A percentile compares a stretch with the other conserved stretches of the same genome.
These are phyloP conservation scores for Xylaria multiplex DNA, from an alignment of 2,329 filamentous ascomycete species.

Conservation along the genomic window DNA sequence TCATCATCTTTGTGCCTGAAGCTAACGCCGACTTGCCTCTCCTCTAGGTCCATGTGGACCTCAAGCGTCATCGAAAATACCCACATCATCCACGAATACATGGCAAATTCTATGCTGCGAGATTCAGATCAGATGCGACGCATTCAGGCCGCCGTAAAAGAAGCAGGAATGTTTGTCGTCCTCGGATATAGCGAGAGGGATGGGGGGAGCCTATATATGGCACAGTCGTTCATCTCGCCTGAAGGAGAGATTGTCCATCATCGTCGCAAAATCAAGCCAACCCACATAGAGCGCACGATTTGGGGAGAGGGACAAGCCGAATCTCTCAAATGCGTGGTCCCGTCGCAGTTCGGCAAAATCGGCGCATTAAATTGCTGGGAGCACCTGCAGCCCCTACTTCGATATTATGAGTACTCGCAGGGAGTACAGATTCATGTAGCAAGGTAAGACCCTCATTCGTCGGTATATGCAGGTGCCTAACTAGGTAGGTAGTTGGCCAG, in stretches of 20 bases:
- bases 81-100: constrained; percentile 51
- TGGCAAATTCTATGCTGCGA: constrained; percentile 49
- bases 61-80: constrained; percentile 55
- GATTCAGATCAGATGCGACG: constrained; percentile 57
- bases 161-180: constrained; percentile 57
- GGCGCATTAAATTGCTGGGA: constrained; percentile 68
- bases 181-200: constrained; percentile 62
- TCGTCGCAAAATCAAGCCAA: constrained; percentile 62
- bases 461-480: constrained; percentile 32
- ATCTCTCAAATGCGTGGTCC: constrained; percentile 62
- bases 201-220: constrained; percentile 57
- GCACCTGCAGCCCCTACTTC: constrained; percentile 63
- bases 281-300: constrained; percentile 58
- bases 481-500: constrained; percentile 45
- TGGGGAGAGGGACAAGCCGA: constrained; percentile 68
- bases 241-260: constrained; percentile 58
- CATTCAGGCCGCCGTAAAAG: constrained; percentile 54
- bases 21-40: constrained; percentile 44
- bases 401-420: constrained; percentile 51
- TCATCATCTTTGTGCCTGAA: constrained; percentile 14
- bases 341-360: constrained; percentile 61
- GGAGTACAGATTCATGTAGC: constrained; percentile 51
- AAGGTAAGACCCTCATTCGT: constrained; percentile 36
- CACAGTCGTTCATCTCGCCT: constrained; percentile 62
- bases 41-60: constrained; percentile 52